Evolutionary conservation across 192 early-diverging fungal species (phyloP), one percentile per base, ranked within the genome.

Genomic region (Coemansia sp.): DNA sequence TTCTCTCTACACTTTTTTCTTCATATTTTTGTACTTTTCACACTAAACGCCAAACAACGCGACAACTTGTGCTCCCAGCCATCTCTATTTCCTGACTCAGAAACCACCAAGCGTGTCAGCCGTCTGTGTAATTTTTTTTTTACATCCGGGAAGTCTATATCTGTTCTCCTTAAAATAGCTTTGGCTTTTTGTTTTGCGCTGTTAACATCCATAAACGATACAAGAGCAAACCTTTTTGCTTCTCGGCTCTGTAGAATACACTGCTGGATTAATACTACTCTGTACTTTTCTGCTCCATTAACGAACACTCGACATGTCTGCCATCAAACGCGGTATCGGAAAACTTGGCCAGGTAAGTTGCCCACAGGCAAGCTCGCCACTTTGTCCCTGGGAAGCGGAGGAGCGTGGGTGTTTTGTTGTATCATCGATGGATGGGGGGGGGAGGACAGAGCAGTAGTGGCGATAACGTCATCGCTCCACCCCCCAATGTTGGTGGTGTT

Each of bases 271-370:
- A 49, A 16, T 58, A 23, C 16, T 60, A 60, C 35, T 39, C 20
- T 18, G 10, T 38, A 11, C 16, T 46, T 61, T 51, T 61, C 26
- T 63, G 33, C 62, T 57, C 33, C 39, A 62, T 57, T 53, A 24
- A 26, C 60, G 30, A 16, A 26, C 10, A 53, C 16, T 23, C 16
- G 51, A 53, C 6, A 59, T 59, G 33, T 78, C 71, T 55, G 59
- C 63, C 15, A 53, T 63, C 49, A 89, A 85, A 60, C 88, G 89
- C 56, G 87, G 87, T 38, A 77, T 90, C 73, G 87, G 86, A 51
- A 90, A 88, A 72, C 81, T 88, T n/a, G 85, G 88, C 53, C 87
- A 88, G 85, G 89, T 88, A 84, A 75, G 61, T 30, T 30, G 3
- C 30, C 3, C 30, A 30, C 30, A 30, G 30, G 30, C 30, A 30